phyloP scores from a whole-genome alignment of 352 stramenopile genomes.

The Phytophthora megakarya region DNA sequence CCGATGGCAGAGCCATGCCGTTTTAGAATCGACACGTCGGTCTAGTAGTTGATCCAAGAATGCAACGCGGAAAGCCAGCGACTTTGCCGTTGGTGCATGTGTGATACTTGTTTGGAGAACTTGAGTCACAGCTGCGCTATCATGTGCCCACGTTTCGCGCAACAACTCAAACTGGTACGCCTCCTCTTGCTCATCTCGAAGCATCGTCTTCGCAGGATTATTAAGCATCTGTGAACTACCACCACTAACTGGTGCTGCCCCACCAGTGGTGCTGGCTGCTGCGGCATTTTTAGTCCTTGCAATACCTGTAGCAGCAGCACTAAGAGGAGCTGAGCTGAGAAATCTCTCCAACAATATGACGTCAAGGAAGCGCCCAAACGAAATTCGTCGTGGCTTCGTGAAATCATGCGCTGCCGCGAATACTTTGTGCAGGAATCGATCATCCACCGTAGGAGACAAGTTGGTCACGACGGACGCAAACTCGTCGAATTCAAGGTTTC shows the following conservation, averaged over 20 bases:
- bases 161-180: constrained; percentile 75
- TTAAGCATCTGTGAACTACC: constrained; percentile 4
- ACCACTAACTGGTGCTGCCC: not conserved
- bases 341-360: constrained; percentile 61
- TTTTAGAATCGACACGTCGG: constrained; percentile 76
- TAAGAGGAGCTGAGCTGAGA: constrained; percentile 38
- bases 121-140: constrained; percentile 52
- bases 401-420: constrained; percentile 68
- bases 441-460: constrained; percentile 54
- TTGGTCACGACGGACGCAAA: constrained; percentile 68
- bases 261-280: not conserved
- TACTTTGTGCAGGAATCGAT: constrained; percentile 61
- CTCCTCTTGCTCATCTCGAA: constrained; percentile 63
- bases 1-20: constrained; percentile 76
- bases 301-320: constrained; percentile 22
- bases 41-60: constrained; percentile 71
- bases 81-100: constrained; percentile 58
- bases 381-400: constrained; percentile 62
- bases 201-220: constrained; percentile 2
- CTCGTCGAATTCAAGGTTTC: constrained; percentile 74
- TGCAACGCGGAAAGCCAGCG: constrained; percentile 63
- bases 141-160: constrained; percentile 68
- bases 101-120: constrained; percentile 59
- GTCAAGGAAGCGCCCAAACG: constrained; percentile 64
- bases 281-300: constrained; percentile 32